These are phyloP conservation scores for Taphrina pruni DNA, from an alignment of 1,139 yeast species.

Conservation along the genomic window DNA sequence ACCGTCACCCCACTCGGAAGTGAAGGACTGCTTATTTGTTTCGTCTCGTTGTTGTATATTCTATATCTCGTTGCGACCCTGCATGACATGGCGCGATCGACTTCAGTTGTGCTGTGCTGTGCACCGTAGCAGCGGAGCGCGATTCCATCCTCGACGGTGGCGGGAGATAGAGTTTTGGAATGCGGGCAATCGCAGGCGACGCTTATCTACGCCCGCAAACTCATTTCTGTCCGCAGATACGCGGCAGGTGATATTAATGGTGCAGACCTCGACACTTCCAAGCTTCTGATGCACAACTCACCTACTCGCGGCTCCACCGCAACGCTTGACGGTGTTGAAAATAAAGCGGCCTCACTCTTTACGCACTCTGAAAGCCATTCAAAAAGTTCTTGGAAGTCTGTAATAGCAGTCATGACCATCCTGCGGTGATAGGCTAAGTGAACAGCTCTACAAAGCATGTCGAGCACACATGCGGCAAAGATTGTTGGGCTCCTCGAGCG, in stretches of 20 bases:
- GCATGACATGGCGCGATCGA: too few species aligned
- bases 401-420: not conserved
- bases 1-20: too few species aligned
- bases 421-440: not conserved
- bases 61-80: too few species aligned
- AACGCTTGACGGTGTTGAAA: not conserved
- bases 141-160: not conserved
- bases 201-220: not conserved
- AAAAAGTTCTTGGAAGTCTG: too few species aligned
- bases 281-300: not conserved
- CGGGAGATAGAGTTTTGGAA: not conserved
- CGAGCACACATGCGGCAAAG: not conserved
- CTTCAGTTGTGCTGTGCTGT: too few species aligned
- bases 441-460: not conserved
- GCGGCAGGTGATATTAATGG: too few species aligned
- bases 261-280: too few species aligned
- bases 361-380: too few species aligned
- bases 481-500: slow-evolving; percentile 1
- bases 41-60: not conserved
- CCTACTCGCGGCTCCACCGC: slow-evolving; percentile 1
- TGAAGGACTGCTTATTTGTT: not conserved
- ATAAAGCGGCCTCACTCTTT: not conserved
- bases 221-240: not conserved
- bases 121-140: too few species aligned
- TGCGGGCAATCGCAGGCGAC: slow-evolving; percentile 3